These are phyloP conservation scores for Moniliella sp. DNA, from an alignment of 1,284 basidiomycete species.

Conservation along the genomic window DNA sequence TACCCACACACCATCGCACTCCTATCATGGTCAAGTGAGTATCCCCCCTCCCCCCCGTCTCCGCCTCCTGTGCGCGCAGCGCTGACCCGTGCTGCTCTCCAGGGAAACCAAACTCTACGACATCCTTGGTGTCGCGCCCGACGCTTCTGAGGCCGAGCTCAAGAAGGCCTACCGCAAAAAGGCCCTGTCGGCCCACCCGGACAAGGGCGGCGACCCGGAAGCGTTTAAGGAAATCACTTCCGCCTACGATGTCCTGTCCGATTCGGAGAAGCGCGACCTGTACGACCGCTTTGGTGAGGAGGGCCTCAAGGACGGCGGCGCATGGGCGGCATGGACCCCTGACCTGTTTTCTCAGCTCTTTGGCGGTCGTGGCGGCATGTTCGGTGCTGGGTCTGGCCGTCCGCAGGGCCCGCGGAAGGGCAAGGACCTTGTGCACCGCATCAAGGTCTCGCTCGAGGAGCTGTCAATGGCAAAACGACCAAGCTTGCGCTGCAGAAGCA, in stretches of 20 bases:
- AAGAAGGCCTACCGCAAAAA: constrained; percentile 27
- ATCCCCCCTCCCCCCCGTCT: no score
- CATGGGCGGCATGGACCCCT: constrained; percentile 63
- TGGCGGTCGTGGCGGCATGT: constrained; percentile 47
- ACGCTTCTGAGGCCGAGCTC: constrained; percentile 21
- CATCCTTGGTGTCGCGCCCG: constrained; percentile 22
- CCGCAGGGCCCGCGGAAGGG: constrained; percentile 74
- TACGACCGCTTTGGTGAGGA: constrained; percentile 89
- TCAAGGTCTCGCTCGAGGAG: constrained; percentile 85
- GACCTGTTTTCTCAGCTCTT: constrained; percentile 96
- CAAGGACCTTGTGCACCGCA: constrained; percentile 92
- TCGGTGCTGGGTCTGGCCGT: constrained; percentile 45
- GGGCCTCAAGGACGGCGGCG: constrained; percentile 49
- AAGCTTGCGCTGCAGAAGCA: constrained; percentile 93
- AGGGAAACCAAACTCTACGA: constrained; percentile 39
- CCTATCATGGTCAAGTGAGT: no score
- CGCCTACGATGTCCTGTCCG: constrained; percentile 85
- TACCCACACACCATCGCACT: no score
- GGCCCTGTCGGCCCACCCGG: constrained; percentile 47
- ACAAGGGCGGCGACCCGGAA: constrained; percentile 71
- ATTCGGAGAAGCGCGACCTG: constrained; percentile 47
- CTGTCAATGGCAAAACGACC: constrained; percentile 90
- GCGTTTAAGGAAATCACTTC: constrained; percentile 91
- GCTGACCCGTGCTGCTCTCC: no score
- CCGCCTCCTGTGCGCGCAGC: no score